Percentiles rank a stretch among this genome's conserved stretches.
phyloP scores from a whole-genome alignment of 768 basidiomycete genomes.

The Collybiopsis confluens region DNA sequence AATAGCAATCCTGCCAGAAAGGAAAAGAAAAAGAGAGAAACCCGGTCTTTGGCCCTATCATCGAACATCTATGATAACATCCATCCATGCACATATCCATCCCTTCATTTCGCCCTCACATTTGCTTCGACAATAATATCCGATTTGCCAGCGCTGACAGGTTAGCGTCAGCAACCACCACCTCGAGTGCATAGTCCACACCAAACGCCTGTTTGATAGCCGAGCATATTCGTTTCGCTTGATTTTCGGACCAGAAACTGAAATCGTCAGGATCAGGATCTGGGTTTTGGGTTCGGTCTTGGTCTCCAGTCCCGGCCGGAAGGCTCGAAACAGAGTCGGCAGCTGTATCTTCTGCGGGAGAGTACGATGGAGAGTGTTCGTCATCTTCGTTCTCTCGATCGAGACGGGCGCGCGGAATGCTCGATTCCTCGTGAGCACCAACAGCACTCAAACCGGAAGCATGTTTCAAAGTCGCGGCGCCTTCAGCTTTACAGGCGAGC shows the following conservation, averaged over 20 bases:
- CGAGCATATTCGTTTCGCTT: constrained; percentile 84
- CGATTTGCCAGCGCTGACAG: constrained; percentile 78
- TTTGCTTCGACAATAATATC: constrained; percentile 73
- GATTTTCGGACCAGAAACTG: constrained; percentile 84
- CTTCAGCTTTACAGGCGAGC: constrained; percentile 47
- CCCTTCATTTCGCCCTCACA: too few relatives aligned
- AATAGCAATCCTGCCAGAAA: too few relatives aligned
- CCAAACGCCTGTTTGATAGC: constrained; percentile 79
- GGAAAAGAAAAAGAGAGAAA: too few relatives aligned
- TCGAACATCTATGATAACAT: too few relatives aligned
- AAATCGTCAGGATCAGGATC: constrained; percentile 86
- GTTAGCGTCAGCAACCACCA: constrained; percentile 93
- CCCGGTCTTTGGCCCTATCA: too few relatives aligned
- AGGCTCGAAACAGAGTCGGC: background rate
- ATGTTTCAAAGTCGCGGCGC: constrained; percentile 15
- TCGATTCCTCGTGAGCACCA: constrained; percentile 14
- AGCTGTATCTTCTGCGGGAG: background rate
- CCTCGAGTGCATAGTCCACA: constrained; percentile 86
- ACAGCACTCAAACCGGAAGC: background rate
- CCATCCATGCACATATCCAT: too few relatives aligned
- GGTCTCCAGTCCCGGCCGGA: background rate
- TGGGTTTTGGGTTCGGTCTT: constrained; percentile 23
- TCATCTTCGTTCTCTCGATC: too few relatives aligned
- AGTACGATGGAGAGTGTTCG: too few relatives aligned
- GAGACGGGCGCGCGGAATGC: constrained; percentile 3